A percentile compares a stretch with the other conserved stretches of the same genome.
phyloP scores from a whole-genome alignment of 2,329 filamentous ascomycete genomes.

The Penicillium griseofulvum region DNA sequence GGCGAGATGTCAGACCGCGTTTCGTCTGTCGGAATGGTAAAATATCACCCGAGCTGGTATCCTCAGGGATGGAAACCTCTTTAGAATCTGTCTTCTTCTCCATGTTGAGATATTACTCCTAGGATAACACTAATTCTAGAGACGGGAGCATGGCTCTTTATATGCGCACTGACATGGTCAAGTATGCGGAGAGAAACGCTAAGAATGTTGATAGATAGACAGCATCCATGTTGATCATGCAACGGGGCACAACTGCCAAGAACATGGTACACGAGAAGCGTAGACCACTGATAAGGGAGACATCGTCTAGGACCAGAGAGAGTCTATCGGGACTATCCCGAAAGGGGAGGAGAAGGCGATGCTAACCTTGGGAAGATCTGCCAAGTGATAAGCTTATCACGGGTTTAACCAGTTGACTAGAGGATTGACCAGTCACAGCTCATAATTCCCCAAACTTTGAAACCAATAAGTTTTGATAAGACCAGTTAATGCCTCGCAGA shows the following conservation, averaged over 20 bases:
- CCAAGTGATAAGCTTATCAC: conserved; percentile 21
- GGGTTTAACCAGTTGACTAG: neutral
- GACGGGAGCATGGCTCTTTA: conserved; percentile 14
- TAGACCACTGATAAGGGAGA: neutral
- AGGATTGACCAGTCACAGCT: neutral
- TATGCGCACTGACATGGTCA: conserved; percentile 11
- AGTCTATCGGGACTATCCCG: neutral
- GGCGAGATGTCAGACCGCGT: conserved; percentile 39
- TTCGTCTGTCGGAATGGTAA: conserved; percentile 22
- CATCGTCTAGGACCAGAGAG: neutral
- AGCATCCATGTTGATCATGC: neutral
- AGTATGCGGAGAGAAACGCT: conserved; percentile 11
- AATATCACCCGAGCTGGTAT: conserved; percentile 16
- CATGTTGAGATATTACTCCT: conserved; percentile 2
- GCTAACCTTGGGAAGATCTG: conserved; percentile 3
- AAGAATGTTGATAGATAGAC: conserved; percentile 10
- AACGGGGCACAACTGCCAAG: neutral
- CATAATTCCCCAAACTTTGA: neutral
- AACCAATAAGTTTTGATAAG: neutral
- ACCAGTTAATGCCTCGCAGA: neutral
- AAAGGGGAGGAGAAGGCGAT: conserved; percentile 21
- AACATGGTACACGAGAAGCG: neutral
- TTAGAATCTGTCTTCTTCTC: conserved; percentile 19
- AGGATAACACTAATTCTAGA: neutral
- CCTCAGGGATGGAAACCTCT: conserved; percentile 12